Evolutionary conservation across 768 basidiomycete species (phyloP).

Genomic region (Tubosaeta sp.): DNA sequence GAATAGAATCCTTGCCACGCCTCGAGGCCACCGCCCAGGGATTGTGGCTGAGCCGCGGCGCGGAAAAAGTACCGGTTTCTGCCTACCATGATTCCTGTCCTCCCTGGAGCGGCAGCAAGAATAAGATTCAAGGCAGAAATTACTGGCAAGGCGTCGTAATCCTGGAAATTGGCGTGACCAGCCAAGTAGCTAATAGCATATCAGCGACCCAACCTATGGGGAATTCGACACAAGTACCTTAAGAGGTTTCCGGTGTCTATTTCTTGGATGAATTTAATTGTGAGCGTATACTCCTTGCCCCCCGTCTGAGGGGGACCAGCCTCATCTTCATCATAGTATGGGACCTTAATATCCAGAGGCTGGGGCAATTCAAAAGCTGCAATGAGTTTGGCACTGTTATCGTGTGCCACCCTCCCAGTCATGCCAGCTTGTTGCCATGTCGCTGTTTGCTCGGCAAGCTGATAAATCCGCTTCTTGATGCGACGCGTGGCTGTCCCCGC

Average conservation of each 20-base stretch:
- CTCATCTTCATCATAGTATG: constrained; percentile 46
- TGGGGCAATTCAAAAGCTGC: constrained; percentile 38
- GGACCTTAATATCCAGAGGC: constrained; percentile 37
- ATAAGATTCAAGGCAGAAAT: constrained; percentile 50
- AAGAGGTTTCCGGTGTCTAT: constrained; percentile 41
- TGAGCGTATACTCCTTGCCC: constrained; percentile 40
- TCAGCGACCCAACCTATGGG: constrained; percentile 5
- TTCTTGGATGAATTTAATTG: constrained; percentile 40
- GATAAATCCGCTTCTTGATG: constrained; percentile 43
- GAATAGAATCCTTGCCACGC: constrained; percentile 54
- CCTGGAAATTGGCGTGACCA: constrained; percentile 40
- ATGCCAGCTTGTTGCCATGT: constrained; percentile 41
- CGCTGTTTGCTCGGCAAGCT: constrained; percentile 42
- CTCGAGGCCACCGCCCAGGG: constrained; percentile 49
- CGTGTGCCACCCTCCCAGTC: constrained; percentile 43
- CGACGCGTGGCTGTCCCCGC: constrained; percentile 33
- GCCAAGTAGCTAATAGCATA: constrained; percentile 37
- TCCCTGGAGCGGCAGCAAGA: constrained; percentile 41
- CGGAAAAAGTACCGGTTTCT: constrained; percentile 52
- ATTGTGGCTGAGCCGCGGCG: constrained; percentile 23
- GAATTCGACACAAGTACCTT: constrained; percentile 29
- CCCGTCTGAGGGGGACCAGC: constrained; percentile 27
- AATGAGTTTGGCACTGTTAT: constrained; percentile 43
- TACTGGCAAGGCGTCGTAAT: constrained; percentile 44
- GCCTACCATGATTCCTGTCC: constrained; percentile 49